These are phyloP conservation scores for Paxillus rubicundulus DNA, from an alignment of 768 basidiomycete genomes.

Conservation along the genomic window DNA sequence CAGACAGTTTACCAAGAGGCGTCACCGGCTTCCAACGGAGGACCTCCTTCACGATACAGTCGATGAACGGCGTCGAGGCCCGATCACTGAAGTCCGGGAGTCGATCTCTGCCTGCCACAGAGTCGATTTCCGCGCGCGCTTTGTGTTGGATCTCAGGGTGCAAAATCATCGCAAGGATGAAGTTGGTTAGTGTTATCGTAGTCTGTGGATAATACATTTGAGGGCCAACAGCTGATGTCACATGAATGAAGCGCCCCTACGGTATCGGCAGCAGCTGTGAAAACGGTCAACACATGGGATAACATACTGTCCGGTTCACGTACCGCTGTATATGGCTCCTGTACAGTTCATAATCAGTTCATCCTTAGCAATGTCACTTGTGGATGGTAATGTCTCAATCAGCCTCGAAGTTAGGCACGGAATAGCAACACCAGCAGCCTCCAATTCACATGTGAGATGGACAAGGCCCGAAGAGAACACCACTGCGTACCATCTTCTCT, in stretches of 20 bases:
- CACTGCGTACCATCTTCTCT: not conserved
- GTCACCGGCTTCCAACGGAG: too few relatives aligned
- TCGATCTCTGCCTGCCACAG: not conserved
- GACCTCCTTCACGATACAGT: not conserved
- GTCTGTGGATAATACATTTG: slow-evolving; percentile 1
- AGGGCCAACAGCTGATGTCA: too few relatives aligned
- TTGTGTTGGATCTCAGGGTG: slow-evolving; percentile 7
- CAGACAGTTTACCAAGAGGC: not conserved
- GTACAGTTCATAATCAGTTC: slow-evolving; percentile 2
- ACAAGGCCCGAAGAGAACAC: not conserved
- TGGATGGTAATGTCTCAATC: not conserved
- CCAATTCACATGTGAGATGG: not conserved
- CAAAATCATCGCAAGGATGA: slow-evolving; percentile 16
- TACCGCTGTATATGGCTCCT: slow-evolving; percentile 3
- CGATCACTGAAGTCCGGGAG: slow-evolving; percentile 8
- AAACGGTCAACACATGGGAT: not conserved
- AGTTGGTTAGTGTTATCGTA: slow-evolving; percentile 2
- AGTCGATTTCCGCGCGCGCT: not conserved
- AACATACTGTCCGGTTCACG: not conserved
- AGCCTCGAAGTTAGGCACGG: slow-evolving; percentile 37
- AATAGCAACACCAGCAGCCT: slow-evolving; percentile 31
- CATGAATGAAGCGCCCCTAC: not conserved
- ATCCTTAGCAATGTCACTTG: not conserved
- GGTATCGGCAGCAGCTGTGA: slow-evolving; percentile 4
- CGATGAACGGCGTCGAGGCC: not conserved